Base-by-base conservation (phyloP, 2,329 filamentous ascomycete genomes). In the Xylaria sp. region DNA sequence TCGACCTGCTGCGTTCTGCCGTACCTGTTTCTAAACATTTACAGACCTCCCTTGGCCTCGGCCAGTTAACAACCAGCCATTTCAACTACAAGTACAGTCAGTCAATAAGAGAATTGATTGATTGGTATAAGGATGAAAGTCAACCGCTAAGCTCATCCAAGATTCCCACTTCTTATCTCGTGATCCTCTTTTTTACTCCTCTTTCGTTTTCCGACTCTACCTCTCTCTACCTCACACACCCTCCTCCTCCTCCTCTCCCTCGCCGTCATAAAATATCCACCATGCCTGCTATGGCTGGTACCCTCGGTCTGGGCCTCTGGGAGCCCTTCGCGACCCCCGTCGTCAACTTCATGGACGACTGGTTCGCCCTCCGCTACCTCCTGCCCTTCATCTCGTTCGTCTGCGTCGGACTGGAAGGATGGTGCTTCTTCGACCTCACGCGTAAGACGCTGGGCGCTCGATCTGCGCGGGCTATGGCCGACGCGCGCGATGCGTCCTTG, bases 401-500 rank as follows among this genome's bases (percentile, higher is more conserved):
- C 63, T 65, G 63, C 23, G 63, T 65, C 57, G 63, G 63, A 52
- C 63, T 65, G 1, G 63, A 65, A 61, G 59, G 63, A 37, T 65
- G 63, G 63, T 65, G 63, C 44, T 65, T 65, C 61, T 65, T 65
- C 61, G 63, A 65, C 61, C 63, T 65, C 54, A 59, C 55, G 61
- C 63, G 63, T 56, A 63, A 63, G 63, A 63, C 63, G 61, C 58
- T 65, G 60, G 61, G 59, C 42, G 59, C 59, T 42, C 55, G 61
- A 56, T 61, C 61, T 50, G 63, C 61, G 60, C 60, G 60, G 60
- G 63, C 60, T 16, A 18, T 57, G 13, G 60, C 60, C 58, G 60
- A 60, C 58, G 63, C 58, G 58, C 56, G 55, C 19, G 59, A 60
- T 44, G 57, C 58, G 48, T 54, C 57, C 55, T 19, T 60, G 30